phyloP scores from a whole-genome alignment of 768 basidiomycete species.

The Coprinellus micaceus region DNA sequence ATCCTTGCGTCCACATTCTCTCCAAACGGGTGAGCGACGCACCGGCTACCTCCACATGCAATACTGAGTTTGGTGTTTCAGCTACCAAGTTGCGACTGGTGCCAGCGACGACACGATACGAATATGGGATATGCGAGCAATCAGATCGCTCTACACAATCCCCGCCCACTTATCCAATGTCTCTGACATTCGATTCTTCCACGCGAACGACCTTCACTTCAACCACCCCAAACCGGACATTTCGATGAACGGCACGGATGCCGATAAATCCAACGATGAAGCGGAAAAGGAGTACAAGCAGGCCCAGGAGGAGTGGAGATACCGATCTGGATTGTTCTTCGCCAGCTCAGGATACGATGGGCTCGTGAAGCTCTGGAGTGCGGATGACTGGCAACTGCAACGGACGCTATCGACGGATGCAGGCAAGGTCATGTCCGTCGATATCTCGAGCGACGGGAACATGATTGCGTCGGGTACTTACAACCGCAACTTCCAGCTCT shows the following conservation, averaged over 20 bases:
- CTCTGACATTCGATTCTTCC: conserved; percentile 94
- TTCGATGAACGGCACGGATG: conserved; percentile 46
- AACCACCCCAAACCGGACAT: conserved; percentile 39
- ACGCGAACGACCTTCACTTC: conserved; percentile 52
- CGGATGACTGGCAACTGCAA: conserved; percentile 95
- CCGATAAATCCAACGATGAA: conserved; percentile 27
- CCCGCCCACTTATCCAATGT: conserved; percentile 95
- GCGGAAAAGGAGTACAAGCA: conserved; percentile 34
- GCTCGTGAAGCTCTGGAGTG: conserved; percentile 92
- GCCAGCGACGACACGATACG: conserved; percentile 96
- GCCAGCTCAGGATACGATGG: conserved; percentile 95
- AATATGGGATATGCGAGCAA: conserved; percentile 96
- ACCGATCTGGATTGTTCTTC: conserved; percentile 87
- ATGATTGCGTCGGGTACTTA: conserved; percentile 88
- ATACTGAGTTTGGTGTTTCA: conserved; percentile 28
- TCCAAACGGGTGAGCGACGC: conserved; percentile 89
- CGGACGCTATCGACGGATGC: conserved; percentile 87
- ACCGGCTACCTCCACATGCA: no score
- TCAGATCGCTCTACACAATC: conserved; percentile 92
- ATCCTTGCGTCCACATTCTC: conserved; percentile 91
- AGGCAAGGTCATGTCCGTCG: conserved; percentile 99
- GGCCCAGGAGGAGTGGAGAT: conserved; percentile 66
- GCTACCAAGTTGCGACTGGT: conserved; percentile 96
- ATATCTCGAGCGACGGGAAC: conserved; percentile 78
- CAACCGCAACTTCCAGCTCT: conserved; percentile 92